Evolutionary conservation across 2,329 filamentous ascomycete species (phyloP), one percentile per base, ranked within the genome.

Genomic region (Aspergillus texensis): DNA sequence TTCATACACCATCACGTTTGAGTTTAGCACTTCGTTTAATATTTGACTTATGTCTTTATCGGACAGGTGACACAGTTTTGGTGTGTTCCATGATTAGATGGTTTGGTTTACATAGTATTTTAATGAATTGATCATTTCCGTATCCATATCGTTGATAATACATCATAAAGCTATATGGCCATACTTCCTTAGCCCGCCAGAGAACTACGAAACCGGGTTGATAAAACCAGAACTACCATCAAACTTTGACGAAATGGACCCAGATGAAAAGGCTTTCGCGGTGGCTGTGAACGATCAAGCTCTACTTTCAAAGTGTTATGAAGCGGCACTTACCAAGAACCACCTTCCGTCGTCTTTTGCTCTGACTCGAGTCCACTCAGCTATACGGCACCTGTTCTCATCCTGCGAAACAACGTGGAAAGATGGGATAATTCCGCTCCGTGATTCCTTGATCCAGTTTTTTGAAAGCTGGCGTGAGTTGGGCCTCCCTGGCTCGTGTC

Each of bases 261-360:
- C 52, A 9, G 66, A 69, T 45, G 66, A 68, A 36, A 67, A 66
- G 36, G 63, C 61, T 11, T 68, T 66, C 26, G 68, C 68, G 11
- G 60, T 67, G 28, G 48, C 46, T 1, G 63, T 69, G 56, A 64
- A 60, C 46, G 56, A 70, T 19, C 36, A 65, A 60, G 69, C 69
- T 30, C 50, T 67, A 10, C 61, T 64, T 11, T 39, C 65, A 19
- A 70, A 71, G 50, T 66, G 65, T 53, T 71, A 69, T 58, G 69
- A 71, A 58, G 66, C 68, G 32, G 60, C 65, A 43, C 63, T 71
- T 48, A 62, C 55, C 26, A 68, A 67, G 28, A 52, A 53, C n/a
- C 56, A 68, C 43, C 32, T 65, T 50, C 28, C 30, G 14, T 67
- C 64, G 11, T 69, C 60, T 55, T 60, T 67, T 24, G 64, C 65